Evolutionary conservation across 2,329 filamentous ascomycete species (phyloP).

Genomic region (Zalaria obscura): DNA sequence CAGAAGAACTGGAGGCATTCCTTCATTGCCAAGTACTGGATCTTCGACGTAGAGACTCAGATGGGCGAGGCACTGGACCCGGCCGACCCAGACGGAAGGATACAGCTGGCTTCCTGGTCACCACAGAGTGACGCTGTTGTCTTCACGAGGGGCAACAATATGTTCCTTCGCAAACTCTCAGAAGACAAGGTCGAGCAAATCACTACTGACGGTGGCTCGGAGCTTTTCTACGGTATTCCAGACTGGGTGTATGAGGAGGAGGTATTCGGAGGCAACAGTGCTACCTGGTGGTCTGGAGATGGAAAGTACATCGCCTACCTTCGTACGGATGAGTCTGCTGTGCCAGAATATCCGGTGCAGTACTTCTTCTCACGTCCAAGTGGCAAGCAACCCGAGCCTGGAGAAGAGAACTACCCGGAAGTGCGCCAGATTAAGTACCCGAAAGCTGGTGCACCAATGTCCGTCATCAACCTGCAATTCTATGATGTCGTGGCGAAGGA

Average conservation of each 20-base stretch:
- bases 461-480: slow-evolving; percentile 74
- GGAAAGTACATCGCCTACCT: slow-evolving; percentile 84
- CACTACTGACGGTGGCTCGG: slow-evolving; percentile 71
- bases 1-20: slow-evolving; percentile 83
- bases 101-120: slow-evolving; percentile 84
- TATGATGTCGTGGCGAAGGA: slow-evolving; percentile 70
- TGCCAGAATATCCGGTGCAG: slow-evolving; percentile 83
- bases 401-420: slow-evolving; percentile 82
- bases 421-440: slow-evolving; percentile 91
- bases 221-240: slow-evolving; percentile 89
- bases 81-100: slow-evolving; percentile 43
- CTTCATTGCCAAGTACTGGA: slow-evolving; percentile 73
- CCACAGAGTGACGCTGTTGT: slow-evolving; percentile 73
- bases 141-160: slow-evolving; percentile 84
- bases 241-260: slow-evolving; percentile 96
- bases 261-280: slow-evolving; percentile 64
- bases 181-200: slow-evolving; percentile 52
- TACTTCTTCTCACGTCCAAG: slow-evolving; percentile 86
- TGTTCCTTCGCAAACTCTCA: slow-evolving; percentile 60
- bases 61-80: slow-evolving; percentile 65
- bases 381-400: slow-evolving; percentile 49
- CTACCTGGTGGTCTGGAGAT: slow-evolving; percentile 90
- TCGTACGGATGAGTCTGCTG: slow-evolving; percentile 81
- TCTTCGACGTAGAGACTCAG: slow-evolving; percentile 79
- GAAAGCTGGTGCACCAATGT: slow-evolving; percentile 88